A percentile compares a stretch with the other conserved stretches of the same genome.
phyloP scores from a whole-genome alignment of 805 yeast species.

The Starmerella etchellsii region DNA sequence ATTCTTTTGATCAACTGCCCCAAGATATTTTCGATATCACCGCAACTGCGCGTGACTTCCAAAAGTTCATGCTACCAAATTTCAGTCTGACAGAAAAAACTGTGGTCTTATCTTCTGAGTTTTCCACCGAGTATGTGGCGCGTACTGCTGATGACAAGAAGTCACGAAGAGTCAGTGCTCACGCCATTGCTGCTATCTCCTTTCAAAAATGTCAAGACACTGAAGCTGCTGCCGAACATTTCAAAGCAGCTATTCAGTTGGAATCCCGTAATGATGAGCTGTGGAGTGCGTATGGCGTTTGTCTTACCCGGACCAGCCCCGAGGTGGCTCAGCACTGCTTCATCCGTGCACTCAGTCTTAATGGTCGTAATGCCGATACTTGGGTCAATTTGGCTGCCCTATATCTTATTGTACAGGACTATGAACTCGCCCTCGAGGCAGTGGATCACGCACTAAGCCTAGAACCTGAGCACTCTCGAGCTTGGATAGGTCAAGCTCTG shows the following conservation, averaged over 20 bases:
- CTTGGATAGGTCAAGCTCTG: slow-evolving; percentile 85
- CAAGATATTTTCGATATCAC: neutral
- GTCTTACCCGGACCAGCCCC: slow-evolving; percentile 50
- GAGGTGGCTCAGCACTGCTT: slow-evolving; percentile 85
- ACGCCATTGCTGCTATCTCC: slow-evolving; percentile 62
- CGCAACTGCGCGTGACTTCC: neutral
- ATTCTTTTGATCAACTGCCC: neutral
- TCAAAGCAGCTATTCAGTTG: slow-evolving; percentile 56
- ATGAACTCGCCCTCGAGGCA: slow-evolving; percentile 59
- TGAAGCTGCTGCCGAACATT: slow-evolving; percentile 40
- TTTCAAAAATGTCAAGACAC: slow-evolving; percentile 26
- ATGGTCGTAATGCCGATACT: slow-evolving; percentile 49
- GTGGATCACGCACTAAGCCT: slow-evolving; percentile 63
- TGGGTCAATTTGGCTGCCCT: slow-evolving; percentile 80
- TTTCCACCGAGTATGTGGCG: slow-evolving; percentile 6
- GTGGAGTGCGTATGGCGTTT: slow-evolving; percentile 78
- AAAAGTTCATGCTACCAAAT: neutral
- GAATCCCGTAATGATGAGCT: slow-evolving; percentile 58
- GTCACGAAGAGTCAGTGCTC: slow-evolving; percentile 29
- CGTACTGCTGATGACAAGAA: slow-evolving; percentile 14
- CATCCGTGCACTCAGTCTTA: slow-evolving; percentile 62
- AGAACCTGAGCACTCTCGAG: slow-evolving; percentile 57
- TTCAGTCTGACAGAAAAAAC: neutral
- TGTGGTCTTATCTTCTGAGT: slow-evolving; percentile 1
- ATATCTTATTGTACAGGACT: slow-evolving; percentile 55